Evolutionary conservation across 164 flowering plant species (phyloP).

Genomic region (Akebia trifoliata): DNA sequence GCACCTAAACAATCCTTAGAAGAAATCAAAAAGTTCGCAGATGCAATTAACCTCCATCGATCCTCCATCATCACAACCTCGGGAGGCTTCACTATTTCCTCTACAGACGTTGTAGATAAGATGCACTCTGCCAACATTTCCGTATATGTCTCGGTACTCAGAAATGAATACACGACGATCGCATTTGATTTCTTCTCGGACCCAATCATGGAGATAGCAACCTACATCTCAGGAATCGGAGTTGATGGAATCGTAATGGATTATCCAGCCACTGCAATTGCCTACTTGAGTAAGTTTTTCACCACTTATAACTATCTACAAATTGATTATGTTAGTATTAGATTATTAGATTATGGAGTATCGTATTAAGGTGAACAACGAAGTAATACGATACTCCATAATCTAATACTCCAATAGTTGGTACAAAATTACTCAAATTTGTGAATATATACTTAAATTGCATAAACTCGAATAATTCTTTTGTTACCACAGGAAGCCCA

Average conservation of each 20-base stretch:
- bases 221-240: conserved; percentile 20
- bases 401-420: no score
- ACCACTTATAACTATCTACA: neutral
- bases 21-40: conserved; percentile 68
- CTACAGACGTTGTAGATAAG: conserved; percentile 40
- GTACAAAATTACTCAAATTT: no score
- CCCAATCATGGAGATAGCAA: conserved; percentile 61
- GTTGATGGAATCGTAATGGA: conserved; percentile 80
- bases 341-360: no score
- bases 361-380: no score
- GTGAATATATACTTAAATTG: no score
- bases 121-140: conserved; percentile 66
- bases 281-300: conserved; percentile 65
- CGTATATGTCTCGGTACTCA: conserved; percentile 49
- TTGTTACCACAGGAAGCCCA: conserved; percentile 58
- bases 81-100: conserved; percentile 22
- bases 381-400: no score
- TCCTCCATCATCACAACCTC: conserved; percentile 25
- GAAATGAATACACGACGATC: conserved; percentile 52
- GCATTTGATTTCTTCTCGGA: conserved; percentile 68
- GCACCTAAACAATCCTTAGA: conserved; percentile 43
- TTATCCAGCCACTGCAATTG: conserved; percentile 69
- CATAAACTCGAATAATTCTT: no score
- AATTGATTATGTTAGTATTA: no score
- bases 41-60: conserved; percentile 50